Conservation (phyloP, 176 grass and related monocot genomes). For the Luzula sylvatica region DNA sequence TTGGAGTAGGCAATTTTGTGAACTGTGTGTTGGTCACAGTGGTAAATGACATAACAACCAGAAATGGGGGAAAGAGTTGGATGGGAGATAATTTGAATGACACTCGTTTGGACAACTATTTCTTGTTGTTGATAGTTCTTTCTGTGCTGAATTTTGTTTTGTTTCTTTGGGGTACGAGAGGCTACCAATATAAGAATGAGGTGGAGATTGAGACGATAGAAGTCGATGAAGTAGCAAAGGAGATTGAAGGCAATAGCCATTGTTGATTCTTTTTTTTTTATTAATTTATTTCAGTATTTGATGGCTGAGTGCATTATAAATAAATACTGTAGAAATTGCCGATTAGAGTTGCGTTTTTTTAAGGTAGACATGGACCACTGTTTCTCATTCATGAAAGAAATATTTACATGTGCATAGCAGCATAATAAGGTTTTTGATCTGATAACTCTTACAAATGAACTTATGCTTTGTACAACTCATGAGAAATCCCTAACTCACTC, state of each 20-base stretch:
- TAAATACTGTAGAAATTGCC: no score
- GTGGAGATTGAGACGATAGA: conserved; percentile 6
- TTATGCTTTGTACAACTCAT: no score
- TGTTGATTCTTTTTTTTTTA: no score
- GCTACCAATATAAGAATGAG: conserved; percentile 55
- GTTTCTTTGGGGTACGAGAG: conserved; percentile 36
- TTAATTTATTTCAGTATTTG: no score
- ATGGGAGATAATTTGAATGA: conserved; percentile 63
- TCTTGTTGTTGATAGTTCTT: conserved; percentile 42
- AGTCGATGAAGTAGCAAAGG: conserved; percentile 15
- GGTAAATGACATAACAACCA: conserved; percentile 31
- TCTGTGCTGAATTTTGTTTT: conserved; percentile 33
- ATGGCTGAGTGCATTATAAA: no score
- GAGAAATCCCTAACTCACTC: no score
- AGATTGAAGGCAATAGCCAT: conserved; percentile 9
- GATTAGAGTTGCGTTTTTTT: no score
- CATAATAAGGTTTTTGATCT: no score
- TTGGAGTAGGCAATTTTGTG: conserved; percentile 62
- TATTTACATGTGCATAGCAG: no score
- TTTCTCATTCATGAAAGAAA: no score
- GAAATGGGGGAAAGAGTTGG: conserved; percentile 31
- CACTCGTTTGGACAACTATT: conserved; percentile 68
- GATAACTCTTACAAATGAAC: no score
- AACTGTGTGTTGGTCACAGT: conserved; percentile 57
- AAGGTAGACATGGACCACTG: no score